Conservation (phyloP, 768 basidiomycete genomes). For the Hygrocybe punicea region DNA sequence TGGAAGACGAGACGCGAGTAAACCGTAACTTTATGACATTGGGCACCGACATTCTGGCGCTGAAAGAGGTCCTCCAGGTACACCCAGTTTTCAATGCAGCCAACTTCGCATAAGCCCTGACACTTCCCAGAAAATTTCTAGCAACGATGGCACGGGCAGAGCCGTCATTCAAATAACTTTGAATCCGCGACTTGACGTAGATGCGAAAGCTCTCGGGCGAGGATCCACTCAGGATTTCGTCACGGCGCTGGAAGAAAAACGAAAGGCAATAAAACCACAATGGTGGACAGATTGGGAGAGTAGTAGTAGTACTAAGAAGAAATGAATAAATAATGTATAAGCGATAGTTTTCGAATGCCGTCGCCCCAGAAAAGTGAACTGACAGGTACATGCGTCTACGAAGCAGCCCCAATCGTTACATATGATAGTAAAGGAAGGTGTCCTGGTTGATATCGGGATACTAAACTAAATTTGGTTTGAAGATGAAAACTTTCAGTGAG, state of each 20-base stretch:
- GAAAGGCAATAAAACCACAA: slow-evolving; percentile 7
- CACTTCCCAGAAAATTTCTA: neutral
- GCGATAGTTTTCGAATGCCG: neutral
- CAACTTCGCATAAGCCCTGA: neutral
- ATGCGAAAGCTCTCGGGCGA: neutral
- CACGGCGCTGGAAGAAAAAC: slow-evolving; percentile 9
- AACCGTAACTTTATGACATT: slow-evolving; percentile 35
- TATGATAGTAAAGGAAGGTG: no score
- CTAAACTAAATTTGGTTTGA: no score
- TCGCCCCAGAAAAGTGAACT: no score
- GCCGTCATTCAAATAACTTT: neutral
- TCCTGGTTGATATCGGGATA: no score
- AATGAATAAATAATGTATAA: no score
- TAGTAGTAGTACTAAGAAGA: neutral
- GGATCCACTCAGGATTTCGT: neutral
- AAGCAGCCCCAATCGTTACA: no score
- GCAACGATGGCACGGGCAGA: neutral
- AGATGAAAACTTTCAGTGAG: no score
- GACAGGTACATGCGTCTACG: neutral
- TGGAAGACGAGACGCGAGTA: slow-evolving; percentile 33
- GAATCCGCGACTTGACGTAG: neutral
- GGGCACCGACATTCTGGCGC: slow-evolving; percentile 27
- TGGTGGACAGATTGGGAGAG: slow-evolving; percentile 13
- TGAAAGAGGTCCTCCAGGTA: slow-evolving; percentile 25
- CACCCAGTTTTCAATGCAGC: neutral